Evolutionary conservation across 805 yeast species (phyloP), one percentile per base, ranked within the genome.

Genomic region (Saturnispora quitensis): DNA sequence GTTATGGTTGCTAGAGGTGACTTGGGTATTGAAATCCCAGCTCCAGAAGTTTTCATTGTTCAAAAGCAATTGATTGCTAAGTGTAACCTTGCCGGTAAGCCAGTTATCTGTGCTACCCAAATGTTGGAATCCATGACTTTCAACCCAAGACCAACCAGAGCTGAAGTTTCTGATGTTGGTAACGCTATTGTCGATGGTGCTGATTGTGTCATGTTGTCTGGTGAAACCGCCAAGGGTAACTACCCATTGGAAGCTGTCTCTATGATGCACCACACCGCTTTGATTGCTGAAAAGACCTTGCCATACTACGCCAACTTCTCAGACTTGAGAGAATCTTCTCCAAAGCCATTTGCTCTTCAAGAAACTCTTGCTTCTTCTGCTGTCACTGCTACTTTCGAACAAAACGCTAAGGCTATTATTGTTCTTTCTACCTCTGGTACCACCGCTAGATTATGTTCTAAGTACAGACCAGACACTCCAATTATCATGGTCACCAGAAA

Each of bases 1-100:
- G 97, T 93, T 68, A 93, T 93, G 99, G 98, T 93, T 71, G 99
- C 99, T 67, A 86, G 99, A 77, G 99, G 99, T 80, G 99, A 93
- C 73, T 81, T 93, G 66, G 99, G 99, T 81, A 93, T 93, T 68
- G 99, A 93, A 79, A 93, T 93, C 67, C 98, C 98, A 61, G 98
- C 99, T 60, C 91, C 97, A 59, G 95, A 90, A 77, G 99, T 93
- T 58, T 90, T 93, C 72, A 89, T 93, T 65, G 98, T 90, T 63
- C 99, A 93, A 78, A 93, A 93, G 82, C 96, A 90, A 78, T 80
- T 93, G 76, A 91, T 93, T 71, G 98, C 99, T 68, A 93, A 93
- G 78, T 93, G 96, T 81, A 95, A 93, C 84, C 77, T 91, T 70
- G 98, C 96, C 61, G 99, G 97, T 72, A 93, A 93, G 83, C 99